Evolutionary conservation across 345 rosid species (phyloP).

Genomic region (Gossypium rotundifolium): DNA sequence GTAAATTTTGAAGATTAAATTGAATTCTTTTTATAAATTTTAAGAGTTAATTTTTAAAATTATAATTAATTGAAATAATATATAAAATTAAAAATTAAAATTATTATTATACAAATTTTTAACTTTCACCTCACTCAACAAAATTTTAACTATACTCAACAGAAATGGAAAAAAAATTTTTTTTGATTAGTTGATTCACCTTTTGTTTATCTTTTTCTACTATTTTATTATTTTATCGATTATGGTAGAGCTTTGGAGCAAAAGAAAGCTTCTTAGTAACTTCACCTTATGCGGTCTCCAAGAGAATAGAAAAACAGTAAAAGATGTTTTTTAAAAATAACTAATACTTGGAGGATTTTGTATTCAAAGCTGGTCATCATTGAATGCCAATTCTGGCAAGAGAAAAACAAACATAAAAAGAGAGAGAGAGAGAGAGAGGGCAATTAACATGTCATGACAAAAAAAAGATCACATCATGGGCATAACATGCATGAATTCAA

Average conservation of each 20-base stretch:
- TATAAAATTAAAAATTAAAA: too few species aligned
- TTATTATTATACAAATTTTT: too few species aligned
- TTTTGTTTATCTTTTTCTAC: background rate
- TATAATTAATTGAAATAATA: too few species aligned
- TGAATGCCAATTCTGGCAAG: constrained; percentile 22
- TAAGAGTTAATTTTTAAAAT: too few species aligned
- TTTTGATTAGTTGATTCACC: too few species aligned
- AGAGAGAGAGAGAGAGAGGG: background rate
- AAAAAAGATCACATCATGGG: constrained; percentile 45
- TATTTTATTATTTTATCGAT: background rate
- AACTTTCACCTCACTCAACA: too few species aligned
- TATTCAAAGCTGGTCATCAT: constrained; percentile 29
- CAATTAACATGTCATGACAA: constrained; percentile 40
- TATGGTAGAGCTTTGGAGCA: background rate
- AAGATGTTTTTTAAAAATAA: background rate
- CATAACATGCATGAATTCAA: constrained; percentile 35
- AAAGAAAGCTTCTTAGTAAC: constrained; percentile 25
- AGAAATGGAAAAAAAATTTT: too few species aligned
- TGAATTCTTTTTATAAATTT: too few species aligned
- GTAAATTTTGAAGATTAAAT: too few species aligned
- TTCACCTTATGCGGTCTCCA: constrained; percentile 18
- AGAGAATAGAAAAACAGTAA: constrained; percentile 16
- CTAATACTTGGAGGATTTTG: background rate
- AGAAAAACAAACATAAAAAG: background rate
- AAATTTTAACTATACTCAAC: too few species aligned